Base-by-base conservation (phyloP, 768 basidiomycete species). In the Lactifluus subvellereus region DNA sequence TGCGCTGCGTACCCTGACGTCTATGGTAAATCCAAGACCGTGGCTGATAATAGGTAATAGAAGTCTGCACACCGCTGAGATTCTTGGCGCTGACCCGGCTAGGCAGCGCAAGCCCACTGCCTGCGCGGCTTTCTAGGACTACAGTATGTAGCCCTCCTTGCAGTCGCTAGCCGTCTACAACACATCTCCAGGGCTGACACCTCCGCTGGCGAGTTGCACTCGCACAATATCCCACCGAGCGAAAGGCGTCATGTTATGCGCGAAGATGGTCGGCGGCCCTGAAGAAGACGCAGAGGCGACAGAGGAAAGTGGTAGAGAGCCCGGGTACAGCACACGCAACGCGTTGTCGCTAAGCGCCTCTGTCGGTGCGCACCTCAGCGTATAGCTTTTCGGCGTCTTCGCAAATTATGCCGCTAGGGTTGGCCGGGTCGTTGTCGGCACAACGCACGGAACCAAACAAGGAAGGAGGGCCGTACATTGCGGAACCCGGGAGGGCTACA, bases 361-460 rank as follows among this genome's bases (percentile, higher is more conserved):
- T 87, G 45, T 85, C 84, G 60, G 83, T 78, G 47, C 80, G 81
- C 20, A 98, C 84, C 69, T 88, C 85, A 10, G 83, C 82, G 71
- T 98, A 98, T 47, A 94, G 81, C 66, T 83, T 81, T 72, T 96
- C 92, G 3, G 94, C 94, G 70, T 98, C 97, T 0, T 95, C 88
- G 74, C 98, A 98, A 5, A 94, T 93, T 91, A 98, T 95, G 0
- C 90, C 94, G 58, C 94, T 95, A 61, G 18, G 57, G 40, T 13
- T 11, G 30, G 45, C 20, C 14, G 14, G 22, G 22, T 5, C 0
- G 16, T 20, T 10, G n/a, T 56, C 52, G 50, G 50, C 38, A 49
- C 11, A 16, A 42, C 51, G 27, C 22, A 22, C 2, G 22, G 22
- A 22, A 22, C 2, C 22, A 22, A 22, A 22, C 22, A 22, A 22